Evolutionary conservation across 768 basidiomycete genomes (phyloP).

Genomic region (Lentinus tigrinus): DNA sequence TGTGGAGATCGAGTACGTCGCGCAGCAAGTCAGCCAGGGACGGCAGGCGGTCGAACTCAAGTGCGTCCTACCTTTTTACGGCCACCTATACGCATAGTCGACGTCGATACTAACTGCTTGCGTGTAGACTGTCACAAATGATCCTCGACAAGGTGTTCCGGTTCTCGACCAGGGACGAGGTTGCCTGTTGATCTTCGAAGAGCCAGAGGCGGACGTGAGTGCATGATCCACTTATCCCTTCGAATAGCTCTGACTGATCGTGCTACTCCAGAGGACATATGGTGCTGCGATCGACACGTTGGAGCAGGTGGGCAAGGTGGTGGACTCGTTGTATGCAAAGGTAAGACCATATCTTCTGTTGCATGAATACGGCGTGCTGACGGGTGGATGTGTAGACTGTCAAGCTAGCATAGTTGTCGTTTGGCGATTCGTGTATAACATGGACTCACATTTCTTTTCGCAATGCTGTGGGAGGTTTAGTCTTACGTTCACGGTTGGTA

Average conservation of each 20-base stretch:
- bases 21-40: constrained; percentile 82
- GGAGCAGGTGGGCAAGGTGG: constrained; percentile 90
- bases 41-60: constrained; percentile 88
- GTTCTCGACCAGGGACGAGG: constrained; percentile 97
- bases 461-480: too few relatives aligned
- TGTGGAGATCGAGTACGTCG: constrained; percentile 89
- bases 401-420: constrained; percentile 1
- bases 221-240: too few relatives aligned
- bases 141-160: constrained; percentile 93
- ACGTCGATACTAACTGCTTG: too few relatives aligned
- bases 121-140: constrained; percentile 92
- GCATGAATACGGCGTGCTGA: too few relatives aligned
- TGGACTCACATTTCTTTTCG: too few relatives aligned
- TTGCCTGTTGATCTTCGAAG: constrained; percentile 87
- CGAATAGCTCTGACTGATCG: too few relatives aligned
- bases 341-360: too few relatives aligned
- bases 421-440: too few relatives aligned
- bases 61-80: constrained; percentile 45
- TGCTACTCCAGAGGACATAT: constrained; percentile 90
- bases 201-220: constrained; percentile 81
- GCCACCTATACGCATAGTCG: too few relatives aligned
- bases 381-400: neutral
- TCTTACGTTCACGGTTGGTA: too few relatives aligned
- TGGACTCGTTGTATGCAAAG: constrained; percentile 91
- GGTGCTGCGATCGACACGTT: constrained; percentile 87